phyloP scores from a whole-genome alignment of 495 filamentous ascomycete species.

The Neurospora sp. region DNA sequence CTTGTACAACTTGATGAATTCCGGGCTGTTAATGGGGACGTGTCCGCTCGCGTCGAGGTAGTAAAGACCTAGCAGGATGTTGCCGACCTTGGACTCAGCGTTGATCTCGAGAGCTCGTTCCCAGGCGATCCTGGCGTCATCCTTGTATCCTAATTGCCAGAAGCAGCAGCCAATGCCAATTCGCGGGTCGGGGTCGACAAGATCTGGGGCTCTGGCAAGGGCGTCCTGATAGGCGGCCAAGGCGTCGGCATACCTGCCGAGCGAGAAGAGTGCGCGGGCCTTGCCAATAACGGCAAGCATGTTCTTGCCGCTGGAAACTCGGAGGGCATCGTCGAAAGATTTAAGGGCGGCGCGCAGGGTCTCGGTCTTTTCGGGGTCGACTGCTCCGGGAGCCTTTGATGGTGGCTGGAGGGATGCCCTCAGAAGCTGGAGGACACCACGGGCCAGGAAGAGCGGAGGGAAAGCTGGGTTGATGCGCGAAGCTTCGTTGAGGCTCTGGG shows the following conservation, averaged over 20 bases:
- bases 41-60: conserved; percentile 75
- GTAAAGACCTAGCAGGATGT: conserved; percentile 80
- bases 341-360: conserved; percentile 73
- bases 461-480: conserved; percentile 88
- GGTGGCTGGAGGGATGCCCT: conserved; percentile 76
- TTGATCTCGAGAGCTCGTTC: conserved; percentile 79
- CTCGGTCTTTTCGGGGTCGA: conserved; percentile 69
- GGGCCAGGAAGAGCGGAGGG: conserved; percentile 79
- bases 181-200: conserved; percentile 90
- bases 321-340: conserved; percentile 85
- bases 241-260: conserved; percentile 74
- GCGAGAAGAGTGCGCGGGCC: conserved; percentile 70
- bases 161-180: conserved; percentile 93
- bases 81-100: conserved; percentile 80
- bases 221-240: conserved; percentile 79
- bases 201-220: conserved; percentile 68
- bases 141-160: conserved; percentile 90
- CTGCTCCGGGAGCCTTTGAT: conserved; percentile 52
- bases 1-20: conserved; percentile 74
- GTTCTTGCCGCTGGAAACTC: conserved; percentile 72
- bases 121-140: conserved; percentile 84
- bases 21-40: conserved; percentile 60
- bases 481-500: conserved; percentile 82
- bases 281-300: conserved; percentile 84
- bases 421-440: conserved; percentile 79